phyloP scores from a whole-genome alignment of 257 asterid species.

The Plantago ovata region DNA sequence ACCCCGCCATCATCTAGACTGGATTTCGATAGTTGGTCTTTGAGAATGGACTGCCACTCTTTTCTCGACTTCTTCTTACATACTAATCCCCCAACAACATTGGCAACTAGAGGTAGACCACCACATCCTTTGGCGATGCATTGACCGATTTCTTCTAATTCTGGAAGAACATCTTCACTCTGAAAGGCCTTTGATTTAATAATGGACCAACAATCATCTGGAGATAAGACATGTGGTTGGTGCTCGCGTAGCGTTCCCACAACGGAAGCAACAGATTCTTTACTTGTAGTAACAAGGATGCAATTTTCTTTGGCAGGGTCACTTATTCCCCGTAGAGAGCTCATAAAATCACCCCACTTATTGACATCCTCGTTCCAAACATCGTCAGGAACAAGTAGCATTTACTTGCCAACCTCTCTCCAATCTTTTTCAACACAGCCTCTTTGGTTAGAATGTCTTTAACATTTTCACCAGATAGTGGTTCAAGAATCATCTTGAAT shows the following conservation, averaged over 20 bases:
- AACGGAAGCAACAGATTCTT: constrained; percentile 5
- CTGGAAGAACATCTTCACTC: background rate
- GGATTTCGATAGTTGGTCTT: too few relatives aligned
- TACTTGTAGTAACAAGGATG: background rate
- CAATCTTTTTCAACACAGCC: constrained; percentile 18
- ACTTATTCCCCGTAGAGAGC: background rate
- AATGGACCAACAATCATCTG: constrained; percentile 24
- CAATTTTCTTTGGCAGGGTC: background rate
- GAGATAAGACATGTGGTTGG: constrained; percentile 10
- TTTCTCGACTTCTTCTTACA: constrained; percentile 10
- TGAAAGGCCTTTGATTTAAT: constrained; percentile 11
- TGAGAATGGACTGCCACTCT: too few relatives aligned
- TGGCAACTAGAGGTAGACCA: constrained; percentile 35
- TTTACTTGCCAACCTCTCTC: background rate
- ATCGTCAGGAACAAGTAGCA: background rate
- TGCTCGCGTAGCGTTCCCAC: constrained; percentile 8
- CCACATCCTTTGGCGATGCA: constrained; percentile 25
- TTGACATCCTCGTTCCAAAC: background rate
- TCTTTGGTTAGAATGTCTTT: too few relatives aligned
- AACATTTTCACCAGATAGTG: constrained; percentile 5
- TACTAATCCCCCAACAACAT: constrained; percentile 29
- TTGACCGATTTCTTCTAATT: constrained; percentile 17
- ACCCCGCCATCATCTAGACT: too few relatives aligned
- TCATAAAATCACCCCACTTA: background rate
- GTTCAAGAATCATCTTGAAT: constrained; percentile 26